Evolutionary conservation across 2,329 filamentous ascomycete species (phyloP).

Genomic region (Ciborinia camelliae): DNA sequence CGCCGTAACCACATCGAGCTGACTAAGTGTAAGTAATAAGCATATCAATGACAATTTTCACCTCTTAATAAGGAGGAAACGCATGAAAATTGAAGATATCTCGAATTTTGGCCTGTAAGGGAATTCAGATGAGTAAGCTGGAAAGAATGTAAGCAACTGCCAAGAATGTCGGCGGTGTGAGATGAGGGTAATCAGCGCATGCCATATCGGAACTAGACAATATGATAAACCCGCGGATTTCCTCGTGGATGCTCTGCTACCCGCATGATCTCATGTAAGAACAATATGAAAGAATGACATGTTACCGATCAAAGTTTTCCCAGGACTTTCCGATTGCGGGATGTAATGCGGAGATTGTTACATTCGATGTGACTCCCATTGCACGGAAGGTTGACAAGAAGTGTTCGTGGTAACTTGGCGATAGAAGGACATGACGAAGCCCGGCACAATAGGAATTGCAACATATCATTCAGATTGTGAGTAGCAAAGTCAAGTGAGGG

Average conservation of each 20-base stretch:
- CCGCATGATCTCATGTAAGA: neutral
- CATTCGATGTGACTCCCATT: neutral
- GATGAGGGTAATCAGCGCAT: neutral
- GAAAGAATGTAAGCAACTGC: neutral
- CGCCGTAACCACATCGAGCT: neutral
- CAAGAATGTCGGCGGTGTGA: neutral
- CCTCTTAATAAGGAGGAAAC: neutral
- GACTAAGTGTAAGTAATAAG: too few relatives aligned
- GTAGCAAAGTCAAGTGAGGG: neutral
- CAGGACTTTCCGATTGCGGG: neutral
- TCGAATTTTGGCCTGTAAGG: neutral
- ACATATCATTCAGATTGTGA: neutral
- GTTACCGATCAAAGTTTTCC: neutral
- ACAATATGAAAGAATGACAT: neutral
- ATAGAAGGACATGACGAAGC: neutral
- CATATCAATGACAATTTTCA: neutral
- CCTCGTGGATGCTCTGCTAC: neutral
- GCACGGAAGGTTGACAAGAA: neutral
- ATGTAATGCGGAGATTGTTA: neutral
- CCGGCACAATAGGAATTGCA: neutral
- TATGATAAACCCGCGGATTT: neutral
- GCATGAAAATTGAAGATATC: slow-evolving; percentile 2
- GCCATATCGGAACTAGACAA: neutral
- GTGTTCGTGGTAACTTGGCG: neutral
- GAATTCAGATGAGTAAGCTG: neutral